These are phyloP conservation scores for Fusarium sp. DNA, from an alignment of 2,329 filamentous ascomycete species.

Conservation along the genomic window DNA sequence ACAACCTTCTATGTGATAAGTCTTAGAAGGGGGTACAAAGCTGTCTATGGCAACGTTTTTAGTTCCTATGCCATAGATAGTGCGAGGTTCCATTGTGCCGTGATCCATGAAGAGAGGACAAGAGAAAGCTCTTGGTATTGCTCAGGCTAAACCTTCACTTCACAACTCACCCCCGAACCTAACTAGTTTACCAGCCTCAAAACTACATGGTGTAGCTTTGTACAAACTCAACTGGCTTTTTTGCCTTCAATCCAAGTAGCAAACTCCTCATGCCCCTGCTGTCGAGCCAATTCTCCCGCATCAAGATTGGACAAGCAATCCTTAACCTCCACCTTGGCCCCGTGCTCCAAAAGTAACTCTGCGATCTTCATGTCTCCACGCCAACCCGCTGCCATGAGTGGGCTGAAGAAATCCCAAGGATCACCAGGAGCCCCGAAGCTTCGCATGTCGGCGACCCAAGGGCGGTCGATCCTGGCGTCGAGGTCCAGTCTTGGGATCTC, in stretches of 20 bases:
- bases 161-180: background rate
- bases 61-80: background rate
- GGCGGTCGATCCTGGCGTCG: background rate
- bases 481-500: background rate
- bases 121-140: background rate
- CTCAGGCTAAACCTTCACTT: background rate
- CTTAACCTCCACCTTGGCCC: background rate
- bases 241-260: background rate
- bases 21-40: background rate
- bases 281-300: background rate
- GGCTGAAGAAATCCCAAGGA: background rate
- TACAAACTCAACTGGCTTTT: background rate
- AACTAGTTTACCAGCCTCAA: background rate
- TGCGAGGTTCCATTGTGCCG: fast-evolving
- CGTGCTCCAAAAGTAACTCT: background rate
- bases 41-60: background rate
- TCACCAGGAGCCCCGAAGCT: background rate
- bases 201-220: background rate
- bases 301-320: background rate
- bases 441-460: background rate
- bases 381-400: background rate
- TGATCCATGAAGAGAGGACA: background rate
- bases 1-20: background rate
- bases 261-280: background rate
- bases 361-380: background rate